Evolutionary conservation across 2,329 filamentous ascomycete species (phyloP), one percentile per base, ranked within the genome.

Genomic region (Phaeoacremonium minimum): DNA sequence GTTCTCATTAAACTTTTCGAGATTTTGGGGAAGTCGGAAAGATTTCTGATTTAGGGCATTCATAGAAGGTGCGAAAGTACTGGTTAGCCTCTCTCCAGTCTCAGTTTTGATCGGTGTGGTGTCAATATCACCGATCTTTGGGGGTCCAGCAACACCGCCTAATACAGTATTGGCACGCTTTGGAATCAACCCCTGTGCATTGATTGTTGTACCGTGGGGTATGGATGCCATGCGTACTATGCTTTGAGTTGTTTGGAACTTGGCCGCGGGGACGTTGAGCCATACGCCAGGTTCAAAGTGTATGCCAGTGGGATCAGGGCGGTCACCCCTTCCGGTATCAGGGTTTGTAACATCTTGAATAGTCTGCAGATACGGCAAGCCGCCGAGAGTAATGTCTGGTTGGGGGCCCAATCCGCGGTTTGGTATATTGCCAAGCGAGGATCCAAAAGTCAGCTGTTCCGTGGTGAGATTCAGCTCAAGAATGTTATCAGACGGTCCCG

Each of bases 121-220:
- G n/a, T 44, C 30, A 2, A 54, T 40, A 1, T 29, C 3, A 0
- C 40, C 32, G 4, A 58, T 46, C 1, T 11, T 17, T 6, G 51
- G 55, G 4, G 42, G 36, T 5, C 47, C 50, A 5, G 37, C 15
- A 30, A 44, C 44, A 6, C 17, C 32, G 2, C 40, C 37, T 3
- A 8, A 5, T 5, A 32, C 12, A 18, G 9, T 6, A 18, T 32
- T 18, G 30, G 16, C 18, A 6, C 16, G 30, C 8, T 40, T 50
- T 4, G 52, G 48, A 7, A 38, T 40, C 8, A 58, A 46, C 14
- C 51, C 43, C 42, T 66, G 63, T 2, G 59, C 57, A 26, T 67
- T 67, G 50, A 68, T 65, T 6, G 61, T 64, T 0, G 63, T 65
- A 15, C 62, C 64, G 35, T 68, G 63, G 1, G 64, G 64, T 17